These are phyloP conservation scores for Tuber magnatum DNA, from an alignment of 495 filamentous ascomycete genomes.

Conservation along the genomic window DNA sequence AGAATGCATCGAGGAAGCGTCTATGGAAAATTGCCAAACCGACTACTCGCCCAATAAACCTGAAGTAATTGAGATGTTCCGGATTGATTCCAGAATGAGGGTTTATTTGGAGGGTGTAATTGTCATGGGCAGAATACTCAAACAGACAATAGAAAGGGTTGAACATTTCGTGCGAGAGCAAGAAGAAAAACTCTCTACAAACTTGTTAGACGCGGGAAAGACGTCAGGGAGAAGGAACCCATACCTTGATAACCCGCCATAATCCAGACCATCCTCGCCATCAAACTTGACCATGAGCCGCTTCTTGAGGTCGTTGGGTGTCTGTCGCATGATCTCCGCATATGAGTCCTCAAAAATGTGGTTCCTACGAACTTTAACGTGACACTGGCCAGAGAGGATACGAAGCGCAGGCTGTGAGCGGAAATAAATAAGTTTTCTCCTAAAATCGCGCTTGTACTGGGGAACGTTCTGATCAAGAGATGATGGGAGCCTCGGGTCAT, in stretches of 20 bases:
- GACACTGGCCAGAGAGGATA: conserved; percentile 91
- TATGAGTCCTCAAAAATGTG: conserved; percentile 99
- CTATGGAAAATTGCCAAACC: conserved; percentile 97
- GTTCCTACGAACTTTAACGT: conserved; percentile 91
- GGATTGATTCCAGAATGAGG: conserved; percentile 99
- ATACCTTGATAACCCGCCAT: conserved; percentile 88
- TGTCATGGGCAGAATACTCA: conserved; percentile 99
- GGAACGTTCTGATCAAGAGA: conserved; percentile 97
- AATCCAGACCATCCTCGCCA: conserved; percentile 95
- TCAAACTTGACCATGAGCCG: conserved; percentile 99
- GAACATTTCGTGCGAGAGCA: conserved; percentile 99
- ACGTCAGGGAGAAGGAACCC: neutral
- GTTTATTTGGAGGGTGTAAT: conserved; percentile 99
- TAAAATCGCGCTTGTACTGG: conserved; percentile 98
- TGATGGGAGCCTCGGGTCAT: conserved; percentile 89
- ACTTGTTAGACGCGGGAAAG: conserved; percentile 35
- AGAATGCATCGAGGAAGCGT: conserved; percentile 96
- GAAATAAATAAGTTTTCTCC: conserved; percentile 98
- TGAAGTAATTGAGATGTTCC: conserved; percentile 99
- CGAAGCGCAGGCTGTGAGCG: conserved; percentile 92
- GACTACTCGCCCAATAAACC: conserved; percentile 97
- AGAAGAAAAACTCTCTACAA: conserved; percentile 94
- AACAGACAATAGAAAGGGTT: conserved; percentile 99
- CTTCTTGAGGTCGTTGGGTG: conserved; percentile 94
- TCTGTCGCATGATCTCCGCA: conserved; percentile 95